phyloP scores from a whole-genome alignment of 1,139 yeast species.

The Eremothecium coryli region DNA sequence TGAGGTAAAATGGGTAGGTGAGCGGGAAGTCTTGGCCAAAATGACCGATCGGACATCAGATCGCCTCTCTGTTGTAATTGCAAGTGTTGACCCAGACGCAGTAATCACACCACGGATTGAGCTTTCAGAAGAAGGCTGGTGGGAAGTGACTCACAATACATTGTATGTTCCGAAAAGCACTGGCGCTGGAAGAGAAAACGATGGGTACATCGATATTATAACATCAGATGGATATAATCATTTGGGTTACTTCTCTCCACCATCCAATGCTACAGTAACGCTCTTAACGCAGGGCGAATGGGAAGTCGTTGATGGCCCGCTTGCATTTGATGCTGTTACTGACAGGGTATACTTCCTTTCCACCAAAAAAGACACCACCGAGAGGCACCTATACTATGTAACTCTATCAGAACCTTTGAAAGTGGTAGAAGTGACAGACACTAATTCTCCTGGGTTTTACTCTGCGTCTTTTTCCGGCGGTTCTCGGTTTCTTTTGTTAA shows the following conservation, averaged over 20 bases:
- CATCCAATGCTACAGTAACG: slow-evolving; percentile 39
- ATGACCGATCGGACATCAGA: slow-evolving; percentile 69
- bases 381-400: slow-evolving; percentile 53
- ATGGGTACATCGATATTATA: slow-evolving; percentile 69
- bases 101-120: slow-evolving; percentile 35
- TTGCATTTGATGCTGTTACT: slow-evolving; percentile 48
- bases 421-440: slow-evolving; percentile 45
- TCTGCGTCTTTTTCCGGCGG: slow-evolving; percentile 62
- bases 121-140: slow-evolving; percentile 50
- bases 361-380: slow-evolving; percentile 50
- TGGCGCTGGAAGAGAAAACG: slow-evolving; percentile 33
- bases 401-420: slow-evolving; percentile 35
- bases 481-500: slow-evolving; percentile 49
- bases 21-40: slow-evolving; percentile 48
- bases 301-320: slow-evolving; percentile 61
- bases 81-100: slow-evolving; percentile 34
- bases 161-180: slow-evolving; percentile 56
- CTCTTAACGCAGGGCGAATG: slow-evolving; percentile 55
- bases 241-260: slow-evolving; percentile 58
- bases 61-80: slow-evolving; percentile 46
- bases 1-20: slow-evolving; percentile 68
- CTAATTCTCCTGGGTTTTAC: slow-evolving; percentile 54
- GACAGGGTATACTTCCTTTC: slow-evolving; percentile 59
- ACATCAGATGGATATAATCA: slow-evolving; percentile 60
- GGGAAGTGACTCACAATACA: slow-evolving; percentile 74